phyloP scores from a whole-genome alignment of 2,329 filamentous ascomycete genomes.

The Epichloe gansuensis region DNA sequence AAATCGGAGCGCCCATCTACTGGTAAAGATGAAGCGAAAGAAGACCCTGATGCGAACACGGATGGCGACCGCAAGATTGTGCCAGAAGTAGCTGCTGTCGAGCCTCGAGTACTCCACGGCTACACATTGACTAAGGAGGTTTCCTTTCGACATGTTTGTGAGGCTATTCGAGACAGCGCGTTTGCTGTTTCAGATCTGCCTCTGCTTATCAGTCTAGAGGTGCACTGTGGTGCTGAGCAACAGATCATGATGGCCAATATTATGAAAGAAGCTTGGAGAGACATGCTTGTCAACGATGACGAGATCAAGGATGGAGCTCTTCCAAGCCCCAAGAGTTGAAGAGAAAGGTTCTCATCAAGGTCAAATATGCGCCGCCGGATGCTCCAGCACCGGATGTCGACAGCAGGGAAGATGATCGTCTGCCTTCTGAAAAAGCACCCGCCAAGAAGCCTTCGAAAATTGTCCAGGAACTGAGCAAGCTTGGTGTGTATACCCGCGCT shows the following conservation, averaged over 20 bases:
- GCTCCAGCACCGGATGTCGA: slow-evolving; percentile 18
- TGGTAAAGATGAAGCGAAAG: slow-evolving; percentile 3
- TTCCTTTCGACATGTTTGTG: slow-evolving; percentile 75
- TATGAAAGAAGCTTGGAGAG: slow-evolving; percentile 76
- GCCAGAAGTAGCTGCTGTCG: slow-evolving; percentile 28
- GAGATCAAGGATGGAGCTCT: slow-evolving; percentile 37
- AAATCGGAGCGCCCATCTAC: slow-evolving; percentile 23
- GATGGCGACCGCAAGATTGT: slow-evolving; percentile 9
- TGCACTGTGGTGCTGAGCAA: slow-evolving; percentile 70
- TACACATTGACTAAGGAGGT: slow-evolving; percentile 86
- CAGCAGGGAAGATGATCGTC: slow-evolving; percentile 24
- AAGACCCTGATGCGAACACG: background rate
- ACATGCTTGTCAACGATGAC: slow-evolving; percentile 49
- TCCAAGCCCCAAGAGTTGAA: slow-evolving; percentile 55
- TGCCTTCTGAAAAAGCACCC: slow-evolving; percentile 29
- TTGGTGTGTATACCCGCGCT: slow-evolving; percentile 75
- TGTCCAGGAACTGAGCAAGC: slow-evolving; percentile 57
- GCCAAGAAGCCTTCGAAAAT: slow-evolving; percentile 46
- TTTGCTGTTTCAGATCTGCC: slow-evolving; percentile 68
- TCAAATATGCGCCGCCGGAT: slow-evolving; percentile 51
- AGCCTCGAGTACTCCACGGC: slow-evolving; percentile 74
- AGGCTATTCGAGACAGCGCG: slow-evolving; percentile 64
- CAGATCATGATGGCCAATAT: slow-evolving; percentile 87
- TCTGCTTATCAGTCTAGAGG: slow-evolving; percentile 87
- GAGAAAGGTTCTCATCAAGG: slow-evolving; percentile 74